Evolutionary conservation across 345 rosid species (phyloP).

Genomic region (Erysimum cheiranthoides): DNA sequence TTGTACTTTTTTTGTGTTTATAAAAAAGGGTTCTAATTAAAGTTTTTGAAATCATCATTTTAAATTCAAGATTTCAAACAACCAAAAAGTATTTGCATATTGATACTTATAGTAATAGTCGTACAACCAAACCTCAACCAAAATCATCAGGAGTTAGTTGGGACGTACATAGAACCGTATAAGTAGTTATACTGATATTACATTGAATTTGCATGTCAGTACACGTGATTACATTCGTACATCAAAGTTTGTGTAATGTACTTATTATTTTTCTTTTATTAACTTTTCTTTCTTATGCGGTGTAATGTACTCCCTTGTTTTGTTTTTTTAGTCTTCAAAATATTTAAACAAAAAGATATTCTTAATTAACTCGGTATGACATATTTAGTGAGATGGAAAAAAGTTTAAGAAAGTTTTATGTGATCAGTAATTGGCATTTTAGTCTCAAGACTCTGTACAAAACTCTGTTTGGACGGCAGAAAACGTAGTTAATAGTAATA

Average conservation of each 20-base stretch:
- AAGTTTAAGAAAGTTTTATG: not conserved
- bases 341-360: not conserved
- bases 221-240: slow-evolving; percentile 41
- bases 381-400: not conserved
- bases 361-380: not conserved
- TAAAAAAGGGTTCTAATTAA: not conserved
- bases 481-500: slow-evolving; percentile 18
- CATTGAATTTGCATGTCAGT: slow-evolving; percentile 46
- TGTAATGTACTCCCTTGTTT: not conserved
- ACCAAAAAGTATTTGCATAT: not conserved
- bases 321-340: not conserved
- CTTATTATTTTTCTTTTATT: slow-evolving; percentile 5
- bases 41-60: not conserved
- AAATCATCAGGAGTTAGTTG: slow-evolving; percentile 41
- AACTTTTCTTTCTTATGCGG: not conserved
- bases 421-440: slow-evolving; percentile 10
- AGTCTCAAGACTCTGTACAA: slow-evolving; percentile 3
- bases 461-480: slow-evolving; percentile 36
- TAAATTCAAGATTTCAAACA: not conserved
- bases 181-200: slow-evolving; percentile 18
- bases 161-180: slow-evolving; percentile 36
- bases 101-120: not conserved
- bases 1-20: slow-evolving; percentile 26
- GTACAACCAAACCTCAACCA: slow-evolving; percentile 41
- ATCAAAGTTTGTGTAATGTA: slow-evolving; percentile 44